A percentile compares a stretch with the other conserved stretches of the same genome.
Evolutionary conservation across 2,329 filamentous ascomycete genomes (phyloP).

Genomic region (Nothopassalora personata): DNA sequence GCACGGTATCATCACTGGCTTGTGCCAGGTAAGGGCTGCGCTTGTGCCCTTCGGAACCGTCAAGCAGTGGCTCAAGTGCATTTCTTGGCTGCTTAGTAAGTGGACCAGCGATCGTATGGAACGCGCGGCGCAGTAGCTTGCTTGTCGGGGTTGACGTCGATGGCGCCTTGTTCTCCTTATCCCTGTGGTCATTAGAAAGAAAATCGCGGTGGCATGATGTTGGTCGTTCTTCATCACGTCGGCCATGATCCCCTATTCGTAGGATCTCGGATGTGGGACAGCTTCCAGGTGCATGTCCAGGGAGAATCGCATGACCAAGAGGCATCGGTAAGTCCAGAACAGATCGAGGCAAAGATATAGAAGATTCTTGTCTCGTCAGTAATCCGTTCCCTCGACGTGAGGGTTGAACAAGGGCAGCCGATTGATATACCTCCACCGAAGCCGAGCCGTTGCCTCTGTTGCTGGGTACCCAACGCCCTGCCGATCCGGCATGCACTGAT

Average conservation of each 20-base stretch:
- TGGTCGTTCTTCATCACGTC: not conserved
- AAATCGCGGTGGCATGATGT: not conserved
- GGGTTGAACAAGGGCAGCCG: not conserved
- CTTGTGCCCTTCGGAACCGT: not conserved
- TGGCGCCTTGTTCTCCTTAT: slow-evolving; percentile 18
- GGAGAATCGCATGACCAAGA: not conserved
- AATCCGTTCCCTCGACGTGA: not conserved
- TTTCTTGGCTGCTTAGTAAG: not conserved
- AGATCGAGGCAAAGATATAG: not conserved
- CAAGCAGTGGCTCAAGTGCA: not conserved
- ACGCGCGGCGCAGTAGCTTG: slow-evolving; percentile 16
- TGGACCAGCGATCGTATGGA: slow-evolving; percentile 2
- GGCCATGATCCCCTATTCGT: slow-evolving; percentile 2
- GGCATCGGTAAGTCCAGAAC: not conserved
- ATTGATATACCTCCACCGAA: slow-evolving; percentile 1
- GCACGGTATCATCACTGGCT: not conserved
- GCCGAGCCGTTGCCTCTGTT: not conserved
- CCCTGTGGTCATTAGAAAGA: not conserved
- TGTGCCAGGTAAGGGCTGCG: not conserved
- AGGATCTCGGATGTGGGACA: slow-evolving; percentile 25
- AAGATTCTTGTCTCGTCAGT: not conserved
- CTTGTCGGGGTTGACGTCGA: slow-evolving; percentile 17
- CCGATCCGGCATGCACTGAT: not conserved
- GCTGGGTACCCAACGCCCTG: not conserved
- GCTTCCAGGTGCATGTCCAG: not conserved